Percentiles rank a stretch among this genome's conserved stretches.
These are phyloP conservation scores for Eimeria acervulina DNA, from an alignment of 169 alveolate species.

Conservation along the genomic window DNA sequence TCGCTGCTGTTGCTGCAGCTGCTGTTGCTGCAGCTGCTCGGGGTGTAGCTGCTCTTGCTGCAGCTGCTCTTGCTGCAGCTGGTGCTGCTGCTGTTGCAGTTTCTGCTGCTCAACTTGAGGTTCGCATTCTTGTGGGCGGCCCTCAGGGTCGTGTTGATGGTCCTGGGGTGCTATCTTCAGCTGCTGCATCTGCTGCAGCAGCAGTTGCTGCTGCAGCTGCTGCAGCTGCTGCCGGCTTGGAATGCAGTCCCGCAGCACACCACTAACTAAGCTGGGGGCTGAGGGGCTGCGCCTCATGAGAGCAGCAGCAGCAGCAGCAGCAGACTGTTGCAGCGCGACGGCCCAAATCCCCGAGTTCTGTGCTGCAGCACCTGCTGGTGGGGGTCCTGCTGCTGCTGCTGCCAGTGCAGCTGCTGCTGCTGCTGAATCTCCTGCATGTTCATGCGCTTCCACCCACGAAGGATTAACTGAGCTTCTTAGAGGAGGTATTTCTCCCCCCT, in stretches of 20 bases:
- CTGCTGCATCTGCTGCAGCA: slow-evolving; percentile 66
- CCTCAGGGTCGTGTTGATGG: slow-evolving; percentile 41
- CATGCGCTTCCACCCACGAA: slow-evolving; percentile 24
- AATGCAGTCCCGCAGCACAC: slow-evolving; percentile 45
- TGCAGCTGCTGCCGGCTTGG: slow-evolving; percentile 59
- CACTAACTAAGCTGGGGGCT: slow-evolving; percentile 53
- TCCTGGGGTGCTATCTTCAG: slow-evolving; percentile 1
- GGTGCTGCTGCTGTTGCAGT: slow-evolving; percentile 8
- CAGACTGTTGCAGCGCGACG: slow-evolving; percentile 63
- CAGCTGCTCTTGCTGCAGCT: neutral
- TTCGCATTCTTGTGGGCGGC: neutral
- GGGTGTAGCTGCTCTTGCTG: neutral
- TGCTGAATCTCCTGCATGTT: neutral
- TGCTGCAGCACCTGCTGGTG: neutral
- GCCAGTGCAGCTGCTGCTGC: slow-evolving; percentile 20
- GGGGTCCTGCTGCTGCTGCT: slow-evolving; percentile 14
- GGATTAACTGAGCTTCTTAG: neutral
- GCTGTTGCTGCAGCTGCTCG: neutral
- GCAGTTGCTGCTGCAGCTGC: slow-evolving; percentile 56
- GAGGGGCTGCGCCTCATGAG: slow-evolving; percentile 69
- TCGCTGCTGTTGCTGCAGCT: neutral
- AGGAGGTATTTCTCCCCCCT: neutral
- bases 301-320: slow-evolving; percentile 70
- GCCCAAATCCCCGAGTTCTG: slow-evolving; percentile 39
- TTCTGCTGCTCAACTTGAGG: slow-evolving; percentile 16